These are phyloP conservation scores for Neostapfia colusana DNA, from an alignment of 176 grass and related monocot genomes.

Conservation along the genomic window DNA sequence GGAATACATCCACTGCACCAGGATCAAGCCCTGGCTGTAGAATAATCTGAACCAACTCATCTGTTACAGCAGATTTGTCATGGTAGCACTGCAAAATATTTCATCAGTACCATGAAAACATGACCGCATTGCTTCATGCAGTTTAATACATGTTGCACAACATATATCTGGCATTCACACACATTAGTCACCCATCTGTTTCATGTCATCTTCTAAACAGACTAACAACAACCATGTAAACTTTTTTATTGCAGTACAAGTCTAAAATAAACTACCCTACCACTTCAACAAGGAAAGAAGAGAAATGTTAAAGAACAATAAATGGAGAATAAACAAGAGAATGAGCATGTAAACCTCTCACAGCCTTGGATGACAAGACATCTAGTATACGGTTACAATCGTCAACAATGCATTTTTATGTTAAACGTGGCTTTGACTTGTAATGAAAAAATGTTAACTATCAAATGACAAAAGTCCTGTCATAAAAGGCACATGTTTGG, in stretches of 20 bases:
- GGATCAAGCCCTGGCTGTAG: constrained; percentile 87
- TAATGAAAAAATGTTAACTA: not conserved
- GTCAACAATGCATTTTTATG: not conserved
- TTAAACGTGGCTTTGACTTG: not conserved
- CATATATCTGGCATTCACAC: not conserved
- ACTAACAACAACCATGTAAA: not conserved
- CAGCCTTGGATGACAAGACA: not conserved
- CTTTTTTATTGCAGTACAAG: not conserved
- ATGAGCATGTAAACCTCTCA: not conserved
- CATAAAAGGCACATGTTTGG: not conserved
- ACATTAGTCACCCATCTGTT: not conserved
- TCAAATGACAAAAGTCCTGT: not conserved
- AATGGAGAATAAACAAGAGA: not conserved
- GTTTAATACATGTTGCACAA: not conserved
- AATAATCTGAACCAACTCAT: constrained; percentile 89
- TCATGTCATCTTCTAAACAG: not conserved
- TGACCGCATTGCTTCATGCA: not conserved
- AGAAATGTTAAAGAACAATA: constrained; percentile 25
- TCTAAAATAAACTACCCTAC: not conserved
- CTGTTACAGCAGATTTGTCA: constrained; percentile 78
- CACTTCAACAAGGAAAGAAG: not conserved
- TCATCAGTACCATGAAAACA: constrained; percentile 15
- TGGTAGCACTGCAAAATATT: constrained; percentile 79
- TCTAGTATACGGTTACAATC: not conserved
- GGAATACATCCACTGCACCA: constrained; percentile 86